phyloP scores from a whole-genome alignment of 345 rosid species.

The Eucalyptus shirleyi region DNA sequence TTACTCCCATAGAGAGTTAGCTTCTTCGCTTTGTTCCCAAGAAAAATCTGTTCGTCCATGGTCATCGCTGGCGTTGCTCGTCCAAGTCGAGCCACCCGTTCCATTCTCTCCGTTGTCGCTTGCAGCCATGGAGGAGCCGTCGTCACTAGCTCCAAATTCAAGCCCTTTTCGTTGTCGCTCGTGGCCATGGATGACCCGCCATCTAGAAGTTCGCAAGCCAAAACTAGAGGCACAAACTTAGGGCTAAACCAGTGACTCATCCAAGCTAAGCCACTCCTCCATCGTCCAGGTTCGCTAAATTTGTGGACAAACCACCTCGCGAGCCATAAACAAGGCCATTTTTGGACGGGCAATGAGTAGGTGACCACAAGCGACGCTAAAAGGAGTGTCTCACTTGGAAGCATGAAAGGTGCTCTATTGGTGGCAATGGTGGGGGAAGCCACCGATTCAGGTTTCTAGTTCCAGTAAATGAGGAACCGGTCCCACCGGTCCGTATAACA shows the following conservation, averaged over 20 bases:
- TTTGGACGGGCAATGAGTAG: background rate
- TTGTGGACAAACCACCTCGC: background rate
- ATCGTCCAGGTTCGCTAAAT: background rate
- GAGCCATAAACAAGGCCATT: background rate
- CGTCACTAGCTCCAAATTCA: background rate
- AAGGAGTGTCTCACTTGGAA: background rate
- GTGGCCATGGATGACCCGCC: background rate
- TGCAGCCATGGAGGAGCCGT: background rate
- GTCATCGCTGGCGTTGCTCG: background rate
- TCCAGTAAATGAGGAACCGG: too few species aligned
- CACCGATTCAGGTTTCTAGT: too few species aligned
- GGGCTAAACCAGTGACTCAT: background rate
- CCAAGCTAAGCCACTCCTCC: background rate
- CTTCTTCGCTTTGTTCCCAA: background rate
- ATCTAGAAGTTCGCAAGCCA: background rate
- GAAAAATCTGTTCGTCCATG: background rate
- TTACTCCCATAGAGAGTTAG: background rate
- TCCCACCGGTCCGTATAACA: too few species aligned
- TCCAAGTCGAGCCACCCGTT: background rate
- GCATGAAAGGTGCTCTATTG: background rate
- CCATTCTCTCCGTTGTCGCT: background rate
- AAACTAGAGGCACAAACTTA: background rate
- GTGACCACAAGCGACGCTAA: background rate
- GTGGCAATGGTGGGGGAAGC: background rate
- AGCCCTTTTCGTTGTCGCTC: fast-evolving